A percentile compares a stretch with the other conserved stretches of the same genome.
These are phyloP conservation scores for Grosmannia huntii DNA, from an alignment of 2,329 filamentous ascomycete species.

Conservation along the genomic window DNA sequence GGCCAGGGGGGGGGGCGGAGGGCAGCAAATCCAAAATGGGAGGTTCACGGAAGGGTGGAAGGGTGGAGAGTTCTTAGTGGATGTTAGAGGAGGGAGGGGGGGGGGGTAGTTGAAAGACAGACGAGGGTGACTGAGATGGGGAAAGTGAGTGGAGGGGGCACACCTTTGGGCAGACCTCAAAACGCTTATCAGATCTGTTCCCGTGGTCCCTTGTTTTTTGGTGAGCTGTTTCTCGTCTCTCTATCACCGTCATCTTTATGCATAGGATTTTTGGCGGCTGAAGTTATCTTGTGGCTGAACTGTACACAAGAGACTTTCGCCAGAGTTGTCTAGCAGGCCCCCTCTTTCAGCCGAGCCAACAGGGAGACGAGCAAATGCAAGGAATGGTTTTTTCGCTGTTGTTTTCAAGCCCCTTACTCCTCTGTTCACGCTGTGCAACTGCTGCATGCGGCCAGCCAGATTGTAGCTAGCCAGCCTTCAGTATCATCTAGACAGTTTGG, in stretches of 20 bases:
- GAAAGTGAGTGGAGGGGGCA: background rate
- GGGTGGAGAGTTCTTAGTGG: background rate
- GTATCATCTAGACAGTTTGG: background rate
- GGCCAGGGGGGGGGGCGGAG: background rate
- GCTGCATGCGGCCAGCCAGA: background rate
- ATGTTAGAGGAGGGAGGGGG: background rate
- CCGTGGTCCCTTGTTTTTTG: background rate
- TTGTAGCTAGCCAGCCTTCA: background rate
- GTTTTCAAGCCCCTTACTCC: background rate
- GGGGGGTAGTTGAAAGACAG: background rate
- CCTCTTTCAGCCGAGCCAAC: background rate
- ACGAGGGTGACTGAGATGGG: background rate
- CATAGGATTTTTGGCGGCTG: too few relatives aligned
- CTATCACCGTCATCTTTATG: too few relatives aligned
- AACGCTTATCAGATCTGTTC: too few relatives aligned
- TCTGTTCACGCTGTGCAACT: background rate
- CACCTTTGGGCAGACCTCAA: background rate
- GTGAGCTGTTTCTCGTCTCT: background rate
- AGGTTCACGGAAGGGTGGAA: background rate
- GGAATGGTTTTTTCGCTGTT: background rate
- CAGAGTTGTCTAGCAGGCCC: background rate
- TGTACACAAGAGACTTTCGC: too few relatives aligned
- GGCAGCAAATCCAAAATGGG: background rate
- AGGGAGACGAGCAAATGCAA: background rate
- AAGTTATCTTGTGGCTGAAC: too few relatives aligned